Conservation (phyloP, 1,139 yeast species). For the Kluyveromyces sp. region DNA sequence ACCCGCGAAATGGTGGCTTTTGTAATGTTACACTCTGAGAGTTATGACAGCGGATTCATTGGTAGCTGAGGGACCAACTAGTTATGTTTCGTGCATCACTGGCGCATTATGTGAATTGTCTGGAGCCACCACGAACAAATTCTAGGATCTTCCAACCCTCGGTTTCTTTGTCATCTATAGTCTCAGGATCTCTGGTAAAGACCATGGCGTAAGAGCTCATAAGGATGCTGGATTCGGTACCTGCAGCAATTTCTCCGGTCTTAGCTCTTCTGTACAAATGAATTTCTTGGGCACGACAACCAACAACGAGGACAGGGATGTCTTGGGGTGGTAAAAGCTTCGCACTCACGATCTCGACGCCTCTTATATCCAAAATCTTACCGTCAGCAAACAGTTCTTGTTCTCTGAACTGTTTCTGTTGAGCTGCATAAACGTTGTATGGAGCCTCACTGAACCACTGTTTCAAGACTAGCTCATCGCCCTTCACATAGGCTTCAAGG, state of each 20-base stretch:
- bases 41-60: too few relatives aligned
- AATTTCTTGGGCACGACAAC: conserved; percentile 96
- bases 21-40: not conserved
- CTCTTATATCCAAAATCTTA: conserved; percentile 86
- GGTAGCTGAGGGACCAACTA: too few relatives aligned
- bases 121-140: conserved; percentile 89
- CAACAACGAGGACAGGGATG: conserved; percentile 85
- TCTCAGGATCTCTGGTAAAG: conserved; percentile 86
- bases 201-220: conserved; percentile 95
- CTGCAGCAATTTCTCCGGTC: conserved; percentile 94
- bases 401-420: conserved; percentile 85
- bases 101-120: conserved; percentile 62
- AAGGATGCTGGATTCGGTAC: conserved; percentile 88
- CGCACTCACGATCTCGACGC: conserved; percentile 87
- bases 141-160: conserved; percentile 98
- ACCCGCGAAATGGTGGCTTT: too few relatives aligned
- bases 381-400: conserved; percentile 93
- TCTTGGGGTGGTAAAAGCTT: conserved; percentile 88
- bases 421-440: conserved; percentile 88
- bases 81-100: too few relatives aligned
- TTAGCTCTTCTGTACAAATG: conserved; percentile 82
- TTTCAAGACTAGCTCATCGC: conserved; percentile 77
- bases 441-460: conserved; percentile 97
- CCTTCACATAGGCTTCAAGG: conserved; percentile 89
- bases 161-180: conserved; percentile 80